Percentiles rank a stretch among this genome's conserved stretches.
phyloP scores from a whole-genome alignment of 2,329 filamentous ascomycete genomes.

The Trichoderma koningii region DNA sequence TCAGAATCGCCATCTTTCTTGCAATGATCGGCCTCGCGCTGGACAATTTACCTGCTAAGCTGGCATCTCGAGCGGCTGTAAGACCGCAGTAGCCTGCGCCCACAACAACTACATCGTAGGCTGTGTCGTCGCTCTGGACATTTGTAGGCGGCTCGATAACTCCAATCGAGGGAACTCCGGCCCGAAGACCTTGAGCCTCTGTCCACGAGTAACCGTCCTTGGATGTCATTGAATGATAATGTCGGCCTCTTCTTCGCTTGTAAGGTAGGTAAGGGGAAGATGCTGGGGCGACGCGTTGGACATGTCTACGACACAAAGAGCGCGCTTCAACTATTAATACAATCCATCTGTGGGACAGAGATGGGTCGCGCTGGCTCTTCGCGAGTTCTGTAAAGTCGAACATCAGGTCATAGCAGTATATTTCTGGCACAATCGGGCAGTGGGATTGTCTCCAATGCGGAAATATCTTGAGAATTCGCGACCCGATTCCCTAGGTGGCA shows the following conservation, averaged over 20 bases:
- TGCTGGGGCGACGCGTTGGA: not conserved
- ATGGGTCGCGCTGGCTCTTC: not conserved
- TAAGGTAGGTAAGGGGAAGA: not conserved
- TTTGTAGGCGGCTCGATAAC: slow-evolving; percentile 20
- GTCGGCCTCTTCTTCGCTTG: not conserved
- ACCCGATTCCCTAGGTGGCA: not conserved
- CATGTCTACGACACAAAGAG: not conserved
- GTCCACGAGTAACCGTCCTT: slow-evolving; percentile 22
- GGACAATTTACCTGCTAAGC: slow-evolving; percentile 6
- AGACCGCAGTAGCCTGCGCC: slow-evolving; percentile 21
- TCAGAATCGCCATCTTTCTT: not conserved
- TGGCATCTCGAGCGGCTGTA: slow-evolving; percentile 20
- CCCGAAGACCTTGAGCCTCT: slow-evolving; percentile 12
- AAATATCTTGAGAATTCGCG: slow-evolving; percentile 15
- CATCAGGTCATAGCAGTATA: not conserved
- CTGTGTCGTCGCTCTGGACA: slow-evolving; percentile 13
- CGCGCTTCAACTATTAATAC: slow-evolving; percentile 20
- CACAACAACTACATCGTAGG: slow-evolving; percentile 21
- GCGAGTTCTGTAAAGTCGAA: not conserved
- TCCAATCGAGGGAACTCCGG: slow-evolving; percentile 16
- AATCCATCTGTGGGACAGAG: not conserved
- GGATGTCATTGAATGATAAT: slow-evolving; percentile 10
- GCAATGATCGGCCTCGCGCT: not conserved
- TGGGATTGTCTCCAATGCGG: not conserved
- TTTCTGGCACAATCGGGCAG: not conserved